Evolutionary conservation across 768 basidiomycete genomes (phyloP).

Genomic region (Tulasnella sp.): DNA sequence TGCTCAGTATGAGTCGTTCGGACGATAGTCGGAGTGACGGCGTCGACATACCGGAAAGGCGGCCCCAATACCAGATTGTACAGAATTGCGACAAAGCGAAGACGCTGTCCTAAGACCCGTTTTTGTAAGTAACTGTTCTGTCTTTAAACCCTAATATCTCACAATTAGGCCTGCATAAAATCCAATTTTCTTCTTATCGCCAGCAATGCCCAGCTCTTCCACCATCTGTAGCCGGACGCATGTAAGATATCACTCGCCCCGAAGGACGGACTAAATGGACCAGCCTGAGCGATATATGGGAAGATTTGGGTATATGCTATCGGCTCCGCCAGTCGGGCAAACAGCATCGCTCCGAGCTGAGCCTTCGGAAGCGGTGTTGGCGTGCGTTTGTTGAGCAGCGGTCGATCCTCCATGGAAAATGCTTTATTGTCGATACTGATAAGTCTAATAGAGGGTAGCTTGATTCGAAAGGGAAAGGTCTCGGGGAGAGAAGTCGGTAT

Average conservation of each 20-base stretch:
- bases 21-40: background rate
- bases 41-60: background rate
- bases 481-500: no score
- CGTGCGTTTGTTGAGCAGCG: background rate
- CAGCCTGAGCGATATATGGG: slow-evolving; percentile 12
- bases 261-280: background rate
- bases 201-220: slow-evolving; percentile 12
- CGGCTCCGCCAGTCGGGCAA: slow-evolving; percentile 17
- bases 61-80: background rate
- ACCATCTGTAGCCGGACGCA: slow-evolving; percentile 10
- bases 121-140: background rate
- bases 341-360: slow-evolving; percentile 12
- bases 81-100: slow-evolving; percentile 10
- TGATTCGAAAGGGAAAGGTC: no score
- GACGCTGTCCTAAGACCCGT: background rate
- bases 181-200: slow-evolving; percentile 11
- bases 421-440: no score
- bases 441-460: no score
- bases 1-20: background rate
- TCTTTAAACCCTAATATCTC: background rate
- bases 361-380: slow-evolving; percentile 16
- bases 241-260: background rate
- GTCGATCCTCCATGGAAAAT: background rate
- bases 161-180: slow-evolving; percentile 11
- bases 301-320: slow-evolving; percentile 15